Percentiles rank a stretch among this genome's conserved stretches.
Evolutionary conservation across 2,329 filamentous ascomycete genomes (phyloP).

Genomic region (Macrophomina pseudophaseolina): DNA sequence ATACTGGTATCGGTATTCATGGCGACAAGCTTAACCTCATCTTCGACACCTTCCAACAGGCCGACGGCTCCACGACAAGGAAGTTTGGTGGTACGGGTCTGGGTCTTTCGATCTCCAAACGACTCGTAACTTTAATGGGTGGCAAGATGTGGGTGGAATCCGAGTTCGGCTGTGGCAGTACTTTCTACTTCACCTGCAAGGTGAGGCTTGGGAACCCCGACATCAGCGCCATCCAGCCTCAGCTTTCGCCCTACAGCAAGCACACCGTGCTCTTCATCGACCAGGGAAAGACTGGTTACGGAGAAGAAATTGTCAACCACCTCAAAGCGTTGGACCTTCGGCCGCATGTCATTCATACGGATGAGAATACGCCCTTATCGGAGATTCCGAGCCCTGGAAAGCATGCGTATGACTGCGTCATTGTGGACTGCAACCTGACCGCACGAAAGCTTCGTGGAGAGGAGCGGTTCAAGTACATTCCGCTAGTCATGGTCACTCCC

Average conservation of each 20-base stretch:
- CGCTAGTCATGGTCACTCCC: constrained; percentile 89
- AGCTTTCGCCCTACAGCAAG: constrained; percentile 86
- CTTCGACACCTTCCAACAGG: constrained; percentile 98
- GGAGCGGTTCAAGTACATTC: constrained; percentile 97
- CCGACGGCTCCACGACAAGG: constrained; percentile 92
- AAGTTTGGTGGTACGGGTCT: constrained; percentile 96
- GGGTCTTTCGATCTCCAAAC: constrained; percentile 92
- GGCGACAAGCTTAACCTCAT: constrained; percentile 95
- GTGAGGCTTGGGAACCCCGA: constrained; percentile 84
- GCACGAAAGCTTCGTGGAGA: constrained; percentile 83
- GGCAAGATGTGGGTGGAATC: constrained; percentile 97
- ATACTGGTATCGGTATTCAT: constrained; percentile 96
- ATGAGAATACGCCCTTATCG: constrained; percentile 64
- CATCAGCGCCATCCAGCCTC: constrained; percentile 76
- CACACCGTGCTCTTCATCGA: constrained; percentile 95
- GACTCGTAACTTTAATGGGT: constrained; percentile 93
- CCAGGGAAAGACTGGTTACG: constrained; percentile 80
- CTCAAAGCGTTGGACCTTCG: constrained; percentile 78
- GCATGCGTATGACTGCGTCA: constrained; percentile 88
- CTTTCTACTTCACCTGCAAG: constrained; percentile 95
- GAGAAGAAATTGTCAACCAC: constrained; percentile 77
- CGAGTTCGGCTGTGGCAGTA: constrained; percentile 86
- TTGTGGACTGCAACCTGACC: constrained; percentile 91
- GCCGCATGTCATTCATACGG: constrained; percentile 84
- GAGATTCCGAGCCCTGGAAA: constrained; percentile 36